Base-by-base conservation (phyloP, 306 rosid genomes). In the Vigna angularis region DNA sequence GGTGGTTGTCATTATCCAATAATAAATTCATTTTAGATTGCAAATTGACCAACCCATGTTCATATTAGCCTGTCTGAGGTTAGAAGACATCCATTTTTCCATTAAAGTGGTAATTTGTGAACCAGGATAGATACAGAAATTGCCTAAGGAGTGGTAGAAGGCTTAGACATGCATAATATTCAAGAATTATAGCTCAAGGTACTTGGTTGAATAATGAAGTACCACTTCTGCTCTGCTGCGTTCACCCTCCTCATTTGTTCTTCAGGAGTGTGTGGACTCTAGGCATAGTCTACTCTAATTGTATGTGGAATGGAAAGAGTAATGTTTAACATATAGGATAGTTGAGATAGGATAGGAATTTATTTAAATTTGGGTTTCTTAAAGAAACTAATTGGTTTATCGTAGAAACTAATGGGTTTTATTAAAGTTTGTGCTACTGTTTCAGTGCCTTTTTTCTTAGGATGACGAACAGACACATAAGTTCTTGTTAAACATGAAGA, bases 141-240 rank as follows among this genome's bases (percentile, higher is more conserved):
- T 8, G 3, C 13, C 72, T 44, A 6, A 42, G 52, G 72, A 34
- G 1, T 6, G 45, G 7, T 40, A 12, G n/a, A 64, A 64, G 10
- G 32, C 50, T 11, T 40, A 40, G 30, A 64, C 30, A 38, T 64
- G 71, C 44, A 6, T 38, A 38, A 38, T 38, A 1, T 38, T 38
- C 44, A 6, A 6, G 9, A 38, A 38, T 51, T 51, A 58, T 45
- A 53, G 48, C 30, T 18, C 56, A 44, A 45, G 75, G 79, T 58
- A 58, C 40, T 65, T 65, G 68, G 44, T 62, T 62, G 68, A 15
- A 62, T 62, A 55, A 73, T 80, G 74, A 66, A 36, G 44, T 32
- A 47, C 56, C 50, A 6, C 68, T 44, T 72, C 57, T 65, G 53
- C 65, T 38, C 32, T 64, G 13, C 51, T 55, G 48, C 67, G 61